These are phyloP conservation scores for Saxophila tyrrhenica DNA, from an alignment of 495 filamentous ascomycete genomes.

Conservation along the genomic window DNA sequence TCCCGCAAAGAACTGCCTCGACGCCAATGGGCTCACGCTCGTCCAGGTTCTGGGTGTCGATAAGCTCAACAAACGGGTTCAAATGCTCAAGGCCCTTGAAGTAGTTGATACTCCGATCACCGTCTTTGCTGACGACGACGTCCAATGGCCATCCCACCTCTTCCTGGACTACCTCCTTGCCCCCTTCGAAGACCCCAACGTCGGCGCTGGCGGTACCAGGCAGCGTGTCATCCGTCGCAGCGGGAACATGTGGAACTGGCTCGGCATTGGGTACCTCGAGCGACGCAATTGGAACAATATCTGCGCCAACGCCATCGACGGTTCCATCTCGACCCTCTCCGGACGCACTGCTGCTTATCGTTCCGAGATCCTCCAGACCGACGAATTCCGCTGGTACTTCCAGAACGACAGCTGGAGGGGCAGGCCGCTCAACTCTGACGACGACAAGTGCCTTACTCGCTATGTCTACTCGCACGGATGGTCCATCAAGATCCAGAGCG, in stretches of 20 bases:
- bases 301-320: slow-evolving; percentile 20
- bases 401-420: slow-evolving; percentile 61
- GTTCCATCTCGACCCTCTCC: slow-evolving; percentile 19
- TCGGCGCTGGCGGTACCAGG: slow-evolving; percentile 20
- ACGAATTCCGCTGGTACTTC: slow-evolving; percentile 39
- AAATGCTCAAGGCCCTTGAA: slow-evolving; percentile 15
- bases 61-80: slow-evolving; percentile 12
- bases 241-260: slow-evolving; percentile 19
- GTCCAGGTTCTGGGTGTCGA: slow-evolving; percentile 11
- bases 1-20: slow-evolving; percentile 1
- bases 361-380: slow-evolving; percentile 16
- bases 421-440: slow-evolving; percentile 65
- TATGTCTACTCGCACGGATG: slow-evolving; percentile 67
- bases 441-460: slow-evolving; percentile 75
- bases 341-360: slow-evolving; percentile 16
- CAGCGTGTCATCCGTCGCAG: slow-evolving; percentile 7
- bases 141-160: slow-evolving; percentile 13
- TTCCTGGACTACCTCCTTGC: slow-evolving; percentile 20
- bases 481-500: slow-evolving; percentile 69
- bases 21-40: background rate
- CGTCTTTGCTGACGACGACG: slow-evolving; percentile 22
- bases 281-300: slow-evolving; percentile 18
- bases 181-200: slow-evolving; percentile 16
- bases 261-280: slow-evolving; percentile 21
- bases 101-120: slow-evolving; percentile 12